Evolutionary conservation across 2,329 filamentous ascomycete species (phyloP), one percentile per base, ranked within the genome.

Genomic region (Chrysosporium keratinophilum): DNA sequence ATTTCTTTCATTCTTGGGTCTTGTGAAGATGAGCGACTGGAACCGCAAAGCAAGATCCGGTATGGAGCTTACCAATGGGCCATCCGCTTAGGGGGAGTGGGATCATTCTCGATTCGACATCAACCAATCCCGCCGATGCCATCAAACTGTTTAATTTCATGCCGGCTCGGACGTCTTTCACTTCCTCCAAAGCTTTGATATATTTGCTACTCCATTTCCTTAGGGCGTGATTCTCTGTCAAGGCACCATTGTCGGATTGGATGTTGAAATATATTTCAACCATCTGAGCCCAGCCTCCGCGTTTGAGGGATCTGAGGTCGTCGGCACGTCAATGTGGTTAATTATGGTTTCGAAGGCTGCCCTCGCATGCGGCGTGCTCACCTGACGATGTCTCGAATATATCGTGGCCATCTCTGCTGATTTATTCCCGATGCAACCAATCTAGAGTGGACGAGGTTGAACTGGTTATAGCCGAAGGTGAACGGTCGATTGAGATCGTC

Each of bases 251-350:
- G 61, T 91, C 82, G 0, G 88, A 95, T 67, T 95, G 90, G 23
- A 87, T 82, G 59, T 88, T 88, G 67, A 84, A 84, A 64, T 94
- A 88, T 62, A 90, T 79, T 65, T 95, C 90, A n/a, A 87, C 80
- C 78, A 95, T 83, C 64, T 95, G 88, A 56, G 86, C 78, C 88
- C 88, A 95, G 1, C 90, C 89, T 1, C 83, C 85, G 5, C 82
- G 84, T 49, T 81, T 84, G 58, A 90, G 72, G 9, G 88, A 77
- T 19, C 80, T 77, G 59, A 46, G 12, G 9, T 49, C 15, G 7
- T 40, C 23, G 28, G 39, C 7, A 19, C 17, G 34, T 1, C 40
- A 45, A 54, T 41, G 7, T 33, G n/a, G n/a, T 49, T 12, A 45
- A 17, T 31, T 19, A 31, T 9, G 23, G 5, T 37, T 19, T 15